A percentile compares a stretch with the other conserved stretches of the same genome.
Evolutionary conservation across 2,329 filamentous ascomycete species (phyloP).

Genomic region (Pleoardoris graminearum): DNA sequence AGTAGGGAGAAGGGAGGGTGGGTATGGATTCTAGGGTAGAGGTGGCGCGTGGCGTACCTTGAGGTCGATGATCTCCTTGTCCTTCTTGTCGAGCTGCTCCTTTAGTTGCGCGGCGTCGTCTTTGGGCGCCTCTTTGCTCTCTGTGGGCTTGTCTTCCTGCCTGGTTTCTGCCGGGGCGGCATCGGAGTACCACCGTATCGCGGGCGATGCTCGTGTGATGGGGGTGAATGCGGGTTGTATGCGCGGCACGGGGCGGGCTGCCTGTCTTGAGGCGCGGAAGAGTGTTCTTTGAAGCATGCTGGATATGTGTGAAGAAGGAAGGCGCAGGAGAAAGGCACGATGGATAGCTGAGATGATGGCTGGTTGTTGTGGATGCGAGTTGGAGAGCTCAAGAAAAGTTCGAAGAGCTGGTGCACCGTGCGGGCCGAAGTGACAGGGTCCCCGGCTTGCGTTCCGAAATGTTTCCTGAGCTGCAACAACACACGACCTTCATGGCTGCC

Average conservation of each 20-base stretch:
- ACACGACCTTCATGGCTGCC: background rate
- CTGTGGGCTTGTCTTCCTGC: slow-evolving; percentile 45
- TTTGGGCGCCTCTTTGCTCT: slow-evolving; percentile 47
- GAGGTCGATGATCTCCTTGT: slow-evolving; percentile 74
- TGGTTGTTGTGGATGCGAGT: slow-evolving; percentile 15
- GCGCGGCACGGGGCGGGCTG: slow-evolving; percentile 43
- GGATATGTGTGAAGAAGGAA: slow-evolving; percentile 16
- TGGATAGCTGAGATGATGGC: slow-evolving; percentile 18
- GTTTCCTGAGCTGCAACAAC: background rate
- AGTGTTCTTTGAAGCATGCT: slow-evolving; percentile 56
- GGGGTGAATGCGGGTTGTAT: slow-evolving; percentile 47
- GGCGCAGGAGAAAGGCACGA: background rate
- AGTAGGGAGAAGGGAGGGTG: no score
- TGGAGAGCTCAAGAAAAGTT: slow-evolving; percentile 15
- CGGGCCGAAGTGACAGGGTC: slow-evolving; percentile 21
- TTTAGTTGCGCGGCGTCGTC: slow-evolving; percentile 48
- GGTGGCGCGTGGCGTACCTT: slow-evolving; percentile 64
- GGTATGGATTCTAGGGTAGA: background rate
- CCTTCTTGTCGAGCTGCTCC: slow-evolving; percentile 71
- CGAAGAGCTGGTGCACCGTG: slow-evolving; percentile 18
- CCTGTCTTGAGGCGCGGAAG: slow-evolving; percentile 52
- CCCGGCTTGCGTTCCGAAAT: slow-evolving; percentile 29
- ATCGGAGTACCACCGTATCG: slow-evolving; percentile 53
- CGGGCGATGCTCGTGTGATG: slow-evolving; percentile 40
- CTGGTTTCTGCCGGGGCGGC: slow-evolving; percentile 39